Evolutionary conservation across 2,329 filamentous ascomycete genomes (phyloP).

Genomic region (Paracamarosporium sp.): DNA sequence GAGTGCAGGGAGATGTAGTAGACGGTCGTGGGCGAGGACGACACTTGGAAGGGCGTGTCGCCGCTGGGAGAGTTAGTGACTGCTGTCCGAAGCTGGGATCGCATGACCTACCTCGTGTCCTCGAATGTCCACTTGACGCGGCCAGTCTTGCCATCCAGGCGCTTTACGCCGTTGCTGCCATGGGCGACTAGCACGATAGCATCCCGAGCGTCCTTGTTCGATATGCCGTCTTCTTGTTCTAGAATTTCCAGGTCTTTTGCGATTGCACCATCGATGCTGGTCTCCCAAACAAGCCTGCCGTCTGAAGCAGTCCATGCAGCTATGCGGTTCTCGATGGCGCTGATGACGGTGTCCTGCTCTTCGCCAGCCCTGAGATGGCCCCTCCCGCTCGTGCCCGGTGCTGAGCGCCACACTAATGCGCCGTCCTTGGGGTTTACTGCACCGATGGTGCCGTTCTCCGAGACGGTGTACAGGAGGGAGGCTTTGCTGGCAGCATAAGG

Average conservation of each 20-base stretch:
- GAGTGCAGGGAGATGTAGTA: slow-evolving; percentile 79
- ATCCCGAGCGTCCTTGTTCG: slow-evolving; percentile 63
- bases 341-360: slow-evolving; percentile 77
- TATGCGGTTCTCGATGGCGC: slow-evolving; percentile 73
- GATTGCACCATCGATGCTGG: slow-evolving; percentile 61
- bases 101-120: slow-evolving; percentile 59
- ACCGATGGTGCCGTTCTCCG: slow-evolving; percentile 81
- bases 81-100: background rate
- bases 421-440: slow-evolving; percentile 90
- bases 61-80: slow-evolving; percentile 53
- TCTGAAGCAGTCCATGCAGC: slow-evolving; percentile 84
- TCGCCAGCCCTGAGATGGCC: slow-evolving; percentile 74
- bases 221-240: slow-evolving; percentile 68
- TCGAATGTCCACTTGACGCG: slow-evolving; percentile 79
- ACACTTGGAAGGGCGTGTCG: slow-evolving; percentile 78
- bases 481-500: slow-evolving; percentile 83
- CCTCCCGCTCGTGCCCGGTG: slow-evolving; percentile 44
- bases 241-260: slow-evolving; percentile 79
- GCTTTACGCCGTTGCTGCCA: slow-evolving; percentile 66
- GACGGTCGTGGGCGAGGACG: slow-evolving; percentile 70
- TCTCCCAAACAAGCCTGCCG: slow-evolving; percentile 80
- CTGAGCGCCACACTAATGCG: slow-evolving; percentile 80
- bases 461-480: slow-evolving; percentile 88
- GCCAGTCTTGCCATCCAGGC: slow-evolving; percentile 76
- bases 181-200: slow-evolving; percentile 71